Evolutionary conservation across 495 filamentous ascomycete genomes (phyloP).

Genomic region (Hypomontagnella submonticulosa): DNA sequence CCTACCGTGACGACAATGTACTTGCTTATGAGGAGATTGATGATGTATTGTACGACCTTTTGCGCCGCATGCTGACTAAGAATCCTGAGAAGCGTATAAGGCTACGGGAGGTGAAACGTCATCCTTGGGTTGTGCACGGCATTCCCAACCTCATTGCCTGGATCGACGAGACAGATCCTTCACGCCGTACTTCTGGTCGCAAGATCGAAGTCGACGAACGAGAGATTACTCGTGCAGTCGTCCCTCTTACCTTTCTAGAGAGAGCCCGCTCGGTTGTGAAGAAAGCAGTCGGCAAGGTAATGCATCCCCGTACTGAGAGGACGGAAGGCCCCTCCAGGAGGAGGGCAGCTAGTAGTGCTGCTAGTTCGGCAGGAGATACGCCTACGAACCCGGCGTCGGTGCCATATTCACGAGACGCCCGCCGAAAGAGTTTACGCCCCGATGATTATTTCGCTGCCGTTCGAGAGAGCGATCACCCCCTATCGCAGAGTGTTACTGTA

Average conservation of each 20-base stretch:
- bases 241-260: conserved; percentile 86
- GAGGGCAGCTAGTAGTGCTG: conserved; percentile 67
- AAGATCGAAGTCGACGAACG: conserved; percentile 92
- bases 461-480: conserved; percentile 74
- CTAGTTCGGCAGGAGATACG: conserved; percentile 63
- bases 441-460: conserved; percentile 74
- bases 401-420: conserved; percentile 58
- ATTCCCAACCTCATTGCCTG: conserved; percentile 79
- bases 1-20: conserved; percentile 70
- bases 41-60: conserved; percentile 80
- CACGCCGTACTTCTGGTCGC: conserved; percentile 79
- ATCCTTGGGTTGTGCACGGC: conserved; percentile 92
- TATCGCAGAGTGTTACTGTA: conserved; percentile 83
- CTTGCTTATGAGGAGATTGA: conserved; percentile 88
- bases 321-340: conserved; percentile 62
- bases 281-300: conserved; percentile 70
- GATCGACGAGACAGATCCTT: conserved; percentile 94
- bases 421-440: conserved; percentile 75
- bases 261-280: conserved; percentile 75
- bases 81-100: conserved; percentile 88
- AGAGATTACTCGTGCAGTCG: conserved; percentile 90
- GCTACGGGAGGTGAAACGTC: conserved; percentile 91
- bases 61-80: conserved; percentile 85
- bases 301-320: conserved; percentile 67
- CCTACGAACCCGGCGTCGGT: conserved; percentile 50